Evolutionary conservation across 257 asterid genomes (phyloP), one percentile per base, ranked within the genome.

Genomic region (Coffea canephora): DNA sequence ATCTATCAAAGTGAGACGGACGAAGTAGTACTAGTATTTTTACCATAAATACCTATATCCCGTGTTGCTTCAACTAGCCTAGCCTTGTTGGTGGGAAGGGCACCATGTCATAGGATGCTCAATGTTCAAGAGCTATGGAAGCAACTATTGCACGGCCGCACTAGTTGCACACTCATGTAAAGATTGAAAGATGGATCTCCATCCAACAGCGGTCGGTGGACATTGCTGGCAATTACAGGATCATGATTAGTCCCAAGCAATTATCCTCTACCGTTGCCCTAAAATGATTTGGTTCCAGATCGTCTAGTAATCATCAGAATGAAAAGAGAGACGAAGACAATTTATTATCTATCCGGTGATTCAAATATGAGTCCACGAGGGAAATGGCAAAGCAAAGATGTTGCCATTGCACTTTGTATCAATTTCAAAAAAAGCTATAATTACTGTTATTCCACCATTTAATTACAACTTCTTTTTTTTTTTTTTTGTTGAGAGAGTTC

Each of bases 21-120:
- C 0, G 34, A 31, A 31, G 34, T 1, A 31, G 34, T n/a, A 61
- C 34, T 6, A 31, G 34, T 23, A 3, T 61, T 8, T 23, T 0
- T 1, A 61, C 6, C 62, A 21, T 55, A 16, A 3, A 55, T 18
- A 18, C 3, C 5, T 18, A 4, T 55, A 4, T 55, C 21, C 4
- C 25, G 7, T 7, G 21, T 59, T 59, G 2, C 25, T 64, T 64
- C 18, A 11, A 12, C 18, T 10, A 59, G 39, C 67, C 77, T 82
- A 87, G 45, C 68, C 69, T 76, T 84, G 91, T 77, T 86, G 89
- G 85, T 84, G 85, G 91, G 81, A 81, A 85, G 89, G 89, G 78
- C 87, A 80, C 85, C 83, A 71, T 41, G 2, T 76, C 83, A 69
- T 75, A 62, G 71, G 78, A 80, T 80, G 80, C 80, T 71, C 31